A percentile compares a stretch with the other conserved stretches of the same genome.
These are phyloP conservation scores for Schizophyllum amplum DNA, from an alignment of 1,284 basidiomycete species.

Conservation along the genomic window DNA sequence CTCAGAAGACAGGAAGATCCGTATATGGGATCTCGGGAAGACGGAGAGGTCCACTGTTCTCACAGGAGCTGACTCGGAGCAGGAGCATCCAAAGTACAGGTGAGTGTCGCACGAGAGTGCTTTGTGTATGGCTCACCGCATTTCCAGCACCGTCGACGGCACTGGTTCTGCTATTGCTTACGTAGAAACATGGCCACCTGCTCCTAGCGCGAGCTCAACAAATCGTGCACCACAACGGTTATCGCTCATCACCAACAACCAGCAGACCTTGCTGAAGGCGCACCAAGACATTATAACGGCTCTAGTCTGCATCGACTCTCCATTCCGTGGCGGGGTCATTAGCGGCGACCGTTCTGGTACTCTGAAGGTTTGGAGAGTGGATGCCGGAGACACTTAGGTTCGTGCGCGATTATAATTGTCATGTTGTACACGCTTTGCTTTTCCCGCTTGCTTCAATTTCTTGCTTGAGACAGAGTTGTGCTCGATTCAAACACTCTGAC, in stretches of 20 bases:
- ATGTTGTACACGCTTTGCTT: neutral
- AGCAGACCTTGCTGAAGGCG: conserved; percentile 67
- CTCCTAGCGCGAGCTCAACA: conserved; percentile 36
- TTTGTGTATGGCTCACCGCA: conserved; percentile 1
- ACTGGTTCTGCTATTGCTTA: conserved; percentile 38
- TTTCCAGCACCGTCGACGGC: conserved; percentile 23
- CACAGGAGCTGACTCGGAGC: conserved; percentile 61
- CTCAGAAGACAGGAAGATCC: conserved; percentile 75
- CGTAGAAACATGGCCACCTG: conserved; percentile 56
- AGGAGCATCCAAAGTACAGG: conserved; percentile 66
- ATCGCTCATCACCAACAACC: conserved; percentile 70
- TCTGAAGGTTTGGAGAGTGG: conserved; percentile 78
- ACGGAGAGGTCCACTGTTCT: conserved; percentile 67
- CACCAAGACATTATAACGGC: conserved; percentile 84
- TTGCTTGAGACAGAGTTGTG: too few species aligned
- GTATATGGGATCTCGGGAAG: conserved; percentile 75
- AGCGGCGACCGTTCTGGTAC: conserved; percentile 79
- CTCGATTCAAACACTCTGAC: too few species aligned
- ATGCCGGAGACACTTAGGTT: conserved; percentile 36
- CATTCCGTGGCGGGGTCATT: conserved; percentile 80
- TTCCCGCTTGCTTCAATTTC: neutral
- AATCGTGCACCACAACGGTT: conserved; percentile 69
- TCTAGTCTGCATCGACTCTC: conserved; percentile 75
- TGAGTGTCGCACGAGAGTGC: conserved; percentile 27
- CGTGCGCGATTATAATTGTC: too few species aligned